These are phyloP conservation scores for Fusarium heterosporum DNA, from an alignment of 2,329 filamentous ascomycete species.

Conservation along the genomic window DNA sequence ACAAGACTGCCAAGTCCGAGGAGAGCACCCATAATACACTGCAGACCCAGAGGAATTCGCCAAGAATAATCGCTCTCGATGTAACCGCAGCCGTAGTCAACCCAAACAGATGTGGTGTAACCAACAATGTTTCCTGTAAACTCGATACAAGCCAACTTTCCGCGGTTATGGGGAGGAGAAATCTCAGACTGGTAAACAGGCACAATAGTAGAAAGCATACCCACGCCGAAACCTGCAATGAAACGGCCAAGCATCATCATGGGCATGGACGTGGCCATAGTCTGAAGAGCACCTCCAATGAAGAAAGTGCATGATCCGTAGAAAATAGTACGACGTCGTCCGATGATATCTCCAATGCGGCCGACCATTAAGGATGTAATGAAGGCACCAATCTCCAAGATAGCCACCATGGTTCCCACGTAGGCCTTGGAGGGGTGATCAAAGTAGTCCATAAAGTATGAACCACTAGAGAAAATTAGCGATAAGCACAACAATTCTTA, in stretches of 20 bases:
- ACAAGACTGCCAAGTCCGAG: constrained; percentile 87
- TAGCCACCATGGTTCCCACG: constrained; percentile 97
- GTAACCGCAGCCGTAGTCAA: constrained; percentile 95
- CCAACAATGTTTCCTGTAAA: constrained; percentile 97
- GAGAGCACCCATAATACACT: constrained; percentile 92
- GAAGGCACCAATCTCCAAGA: constrained; percentile 92
- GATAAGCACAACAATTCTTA: neutral
- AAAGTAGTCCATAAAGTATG: constrained; percentile 92
- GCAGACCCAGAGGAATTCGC: constrained; percentile 90
- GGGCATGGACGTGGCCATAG: constrained; percentile 81
- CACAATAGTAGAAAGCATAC: constrained; percentile 90
- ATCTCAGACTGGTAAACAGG: constrained; percentile 96
- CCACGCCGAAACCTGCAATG: constrained; percentile 86
- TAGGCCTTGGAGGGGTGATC: constrained; percentile 86
- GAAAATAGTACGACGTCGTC: constrained; percentile 87
- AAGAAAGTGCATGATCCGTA: constrained; percentile 94
- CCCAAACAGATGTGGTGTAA: constrained; percentile 97
- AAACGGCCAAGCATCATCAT: constrained; percentile 91
- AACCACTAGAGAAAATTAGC: constrained; percentile 69
- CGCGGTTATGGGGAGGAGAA: constrained; percentile 94
- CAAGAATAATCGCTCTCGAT: constrained; percentile 89
- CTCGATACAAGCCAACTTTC: constrained; percentile 96
- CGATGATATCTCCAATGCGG: constrained; percentile 90
- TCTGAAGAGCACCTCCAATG: constrained; percentile 85
- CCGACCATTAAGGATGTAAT: constrained; percentile 89